Percentiles rank a stretch among this genome's conserved stretches.
phyloP scores from a whole-genome alignment of 148 eudicot species.

The Rhododendron griersonianum region DNA sequence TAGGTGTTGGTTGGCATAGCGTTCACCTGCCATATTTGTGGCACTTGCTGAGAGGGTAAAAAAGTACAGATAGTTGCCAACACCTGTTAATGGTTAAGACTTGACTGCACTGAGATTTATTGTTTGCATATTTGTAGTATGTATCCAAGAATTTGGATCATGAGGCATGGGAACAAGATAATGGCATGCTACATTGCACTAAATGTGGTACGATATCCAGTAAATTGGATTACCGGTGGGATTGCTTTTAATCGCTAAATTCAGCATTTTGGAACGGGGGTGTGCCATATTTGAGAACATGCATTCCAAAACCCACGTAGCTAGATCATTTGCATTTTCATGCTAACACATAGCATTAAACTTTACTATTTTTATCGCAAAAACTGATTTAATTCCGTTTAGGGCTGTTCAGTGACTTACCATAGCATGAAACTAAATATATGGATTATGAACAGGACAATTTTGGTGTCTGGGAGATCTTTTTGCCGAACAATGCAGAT shows the following conservation, averaged over 20 bases:
- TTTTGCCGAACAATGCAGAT: slow-evolving; percentile 95
- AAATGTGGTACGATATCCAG: background rate
- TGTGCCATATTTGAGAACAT: background rate
- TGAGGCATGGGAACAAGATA: background rate
- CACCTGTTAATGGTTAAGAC: background rate
- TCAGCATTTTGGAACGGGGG: background rate
- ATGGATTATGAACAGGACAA: slow-evolving; percentile 60
- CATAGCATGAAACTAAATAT: slow-evolving; percentile 8
- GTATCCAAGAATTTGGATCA: background rate
- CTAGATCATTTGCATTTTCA: background rate
- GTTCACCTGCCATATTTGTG: background rate
- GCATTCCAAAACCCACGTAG: background rate
- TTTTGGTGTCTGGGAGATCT: slow-evolving; percentile 96
- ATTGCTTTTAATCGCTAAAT: background rate
- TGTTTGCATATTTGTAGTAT: background rate
- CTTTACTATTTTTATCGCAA: background rate
- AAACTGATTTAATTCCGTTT: background rate
- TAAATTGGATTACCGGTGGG: background rate
- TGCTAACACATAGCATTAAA: background rate
- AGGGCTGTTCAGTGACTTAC: background rate
- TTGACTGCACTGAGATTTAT: background rate
- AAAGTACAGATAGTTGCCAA: background rate
- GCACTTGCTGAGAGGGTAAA: background rate
- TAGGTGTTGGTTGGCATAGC: background rate
- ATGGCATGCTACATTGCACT: background rate